These are phyloP conservation scores for Knoxdaviesia proteae DNA, from an alignment of 2,329 filamentous ascomycete genomes.

Conservation along the genomic window DNA sequence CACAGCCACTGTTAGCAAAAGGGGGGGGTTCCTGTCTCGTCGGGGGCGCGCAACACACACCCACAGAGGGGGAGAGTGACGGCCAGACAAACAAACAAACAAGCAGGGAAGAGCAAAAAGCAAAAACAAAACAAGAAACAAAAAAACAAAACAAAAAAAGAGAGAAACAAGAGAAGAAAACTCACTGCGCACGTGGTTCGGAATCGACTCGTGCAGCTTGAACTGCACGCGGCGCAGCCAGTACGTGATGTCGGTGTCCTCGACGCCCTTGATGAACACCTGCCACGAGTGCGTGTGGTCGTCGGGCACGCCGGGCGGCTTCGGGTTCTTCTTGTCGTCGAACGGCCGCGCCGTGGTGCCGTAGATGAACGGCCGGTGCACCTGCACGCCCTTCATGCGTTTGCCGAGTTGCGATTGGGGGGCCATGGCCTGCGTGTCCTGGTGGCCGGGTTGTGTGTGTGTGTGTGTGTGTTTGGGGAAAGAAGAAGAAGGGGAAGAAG, in stretches of 20 bases:
- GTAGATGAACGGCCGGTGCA: constrained; percentile 47
- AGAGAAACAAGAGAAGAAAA: constrained; percentile 5
- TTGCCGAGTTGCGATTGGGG: constrained; percentile 37
- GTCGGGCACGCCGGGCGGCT: constrained; percentile 54
- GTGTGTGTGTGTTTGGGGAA: background rate
- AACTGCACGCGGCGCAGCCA: constrained; percentile 97
- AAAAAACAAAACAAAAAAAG: background rate
- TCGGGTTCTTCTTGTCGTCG: constrained; percentile 57
- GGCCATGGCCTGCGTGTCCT: constrained; percentile 24
- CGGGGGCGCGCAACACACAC: too few relatives aligned
- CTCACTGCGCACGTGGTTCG: constrained; percentile 65
- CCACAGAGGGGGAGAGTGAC: too few relatives aligned
- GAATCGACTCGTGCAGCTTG: constrained; percentile 93
- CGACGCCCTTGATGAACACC: constrained; percentile 78
- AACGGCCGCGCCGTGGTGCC: constrained; percentile 65
- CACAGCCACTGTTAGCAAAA: too few relatives aligned
- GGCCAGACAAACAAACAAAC: too few relatives aligned
- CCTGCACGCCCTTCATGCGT: constrained; percentile 44
- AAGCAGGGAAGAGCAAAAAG: too few relatives aligned
- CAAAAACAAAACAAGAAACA: too few relatives aligned
- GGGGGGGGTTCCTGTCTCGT: too few relatives aligned
- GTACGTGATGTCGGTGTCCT: constrained; percentile 78
- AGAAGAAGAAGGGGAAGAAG: background rate
- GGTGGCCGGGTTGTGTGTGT: background rate
- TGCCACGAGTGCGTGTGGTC: constrained; percentile 96